A percentile compares a stretch with the other conserved stretches of the same genome.
Conservation (phyloP, 352 stramenopile genomes). For the Pythium rishiriense region DNA sequence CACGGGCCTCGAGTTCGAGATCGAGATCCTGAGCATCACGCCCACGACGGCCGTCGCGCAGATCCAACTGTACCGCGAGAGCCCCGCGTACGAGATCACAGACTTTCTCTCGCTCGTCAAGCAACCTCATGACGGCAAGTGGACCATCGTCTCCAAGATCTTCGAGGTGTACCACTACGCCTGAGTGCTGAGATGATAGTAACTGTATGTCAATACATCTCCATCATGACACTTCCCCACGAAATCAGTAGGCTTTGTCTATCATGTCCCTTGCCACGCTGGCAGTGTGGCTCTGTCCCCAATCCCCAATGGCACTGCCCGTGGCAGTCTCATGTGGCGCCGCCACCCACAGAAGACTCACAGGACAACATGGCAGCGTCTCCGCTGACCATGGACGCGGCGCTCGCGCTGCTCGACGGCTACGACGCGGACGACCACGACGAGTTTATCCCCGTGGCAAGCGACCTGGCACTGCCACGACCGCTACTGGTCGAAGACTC, state of each 20-base stretch:
- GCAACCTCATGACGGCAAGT: conserved; percentile 1
- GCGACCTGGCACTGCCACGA: not conserved
- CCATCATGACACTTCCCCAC: not conserved
- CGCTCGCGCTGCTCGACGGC: conserved; percentile 11
- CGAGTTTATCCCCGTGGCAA: not conserved
- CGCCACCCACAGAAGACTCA: not conserved
- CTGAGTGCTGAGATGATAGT: not conserved
- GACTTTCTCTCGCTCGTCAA: conserved; percentile 25
- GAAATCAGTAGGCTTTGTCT: not conserved
- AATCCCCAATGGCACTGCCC: not conserved
- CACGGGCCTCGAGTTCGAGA: conserved; percentile 13
- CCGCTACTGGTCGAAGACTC: not conserved
- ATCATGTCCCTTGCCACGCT: conserved; percentile 5
- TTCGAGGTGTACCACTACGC: conserved; percentile 22
- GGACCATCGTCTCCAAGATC: conserved; percentile 27
- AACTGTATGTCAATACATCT: conserved; percentile 12
- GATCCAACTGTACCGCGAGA: conserved; percentile 17
- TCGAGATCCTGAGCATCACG: conserved; percentile 14
- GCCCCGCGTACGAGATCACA: conserved; percentile 18
- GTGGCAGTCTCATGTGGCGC: not conserved
- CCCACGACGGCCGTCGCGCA: conserved; percentile 16
- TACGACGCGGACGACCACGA: conserved; percentile 11
- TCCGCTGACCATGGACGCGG: conserved; percentile 7
- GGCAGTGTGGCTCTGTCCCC: not conserved
- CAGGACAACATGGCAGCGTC: not conserved